Conservation (phyloP, 2,329 filamentous ascomycete genomes). For the Penicillium sp. region DNA sequence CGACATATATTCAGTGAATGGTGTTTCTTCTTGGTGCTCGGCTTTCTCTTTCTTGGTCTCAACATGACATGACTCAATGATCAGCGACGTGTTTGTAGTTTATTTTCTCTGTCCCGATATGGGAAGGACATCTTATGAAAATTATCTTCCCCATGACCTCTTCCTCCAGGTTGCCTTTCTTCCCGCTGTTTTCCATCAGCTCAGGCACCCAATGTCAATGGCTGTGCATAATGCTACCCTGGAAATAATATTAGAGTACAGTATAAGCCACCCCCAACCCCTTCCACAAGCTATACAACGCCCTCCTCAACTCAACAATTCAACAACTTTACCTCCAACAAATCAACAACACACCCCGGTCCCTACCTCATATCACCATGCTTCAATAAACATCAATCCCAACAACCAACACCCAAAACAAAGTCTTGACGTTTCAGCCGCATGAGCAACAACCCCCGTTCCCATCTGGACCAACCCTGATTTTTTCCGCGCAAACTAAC, state of each 20-base stretch:
- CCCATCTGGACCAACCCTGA: conserved; percentile 5
- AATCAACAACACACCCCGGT: neutral
- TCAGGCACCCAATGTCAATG: neutral
- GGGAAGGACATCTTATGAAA: conserved; percentile 10
- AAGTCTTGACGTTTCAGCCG: conserved; percentile 9
- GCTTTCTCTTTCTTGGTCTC: conserved; percentile 4
- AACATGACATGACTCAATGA: conserved; percentile 30
- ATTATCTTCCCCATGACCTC: neutral
- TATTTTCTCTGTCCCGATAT: conserved; percentile 13
- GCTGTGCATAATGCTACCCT: neutral
- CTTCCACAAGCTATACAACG: neutral
- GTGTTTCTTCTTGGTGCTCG: conserved; percentile 1
- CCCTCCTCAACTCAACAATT: neutral
- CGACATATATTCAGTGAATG: neutral
- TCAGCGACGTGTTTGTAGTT: conserved; percentile 27
- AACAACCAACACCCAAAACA: neutral
- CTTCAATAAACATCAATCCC: neutral
- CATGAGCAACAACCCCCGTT: conserved; percentile 2
- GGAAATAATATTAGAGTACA: neutral
- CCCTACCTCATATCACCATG: neutral
- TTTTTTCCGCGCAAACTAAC: neutral
- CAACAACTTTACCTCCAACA: neutral
- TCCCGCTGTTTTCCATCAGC: neutral
- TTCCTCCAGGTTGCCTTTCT: neutral
- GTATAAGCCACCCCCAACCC: neutral